Conservation (phyloP, 1,284 basidiomycete genomes). For the Athelia psychrophila region DNA sequence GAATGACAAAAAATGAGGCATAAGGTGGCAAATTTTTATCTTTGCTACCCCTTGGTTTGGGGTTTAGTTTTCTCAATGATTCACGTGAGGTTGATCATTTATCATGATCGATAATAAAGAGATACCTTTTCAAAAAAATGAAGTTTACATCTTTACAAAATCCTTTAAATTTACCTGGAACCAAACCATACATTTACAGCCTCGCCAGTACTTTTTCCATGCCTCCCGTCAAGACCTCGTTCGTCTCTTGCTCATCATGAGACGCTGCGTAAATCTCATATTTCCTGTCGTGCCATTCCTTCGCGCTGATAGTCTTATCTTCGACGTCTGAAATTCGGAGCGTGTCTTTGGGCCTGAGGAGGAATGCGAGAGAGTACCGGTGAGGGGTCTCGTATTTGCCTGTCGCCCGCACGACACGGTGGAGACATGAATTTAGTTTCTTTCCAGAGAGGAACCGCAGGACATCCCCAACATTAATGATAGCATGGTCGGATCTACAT, state of each 20-base stretch:
- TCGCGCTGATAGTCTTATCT: constrained; percentile 7
- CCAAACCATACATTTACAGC: too few species aligned
- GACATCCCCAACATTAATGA: constrained; percentile 11
- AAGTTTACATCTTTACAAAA: too few species aligned
- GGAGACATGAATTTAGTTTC: constrained; percentile 8
- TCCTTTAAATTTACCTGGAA: too few species aligned
- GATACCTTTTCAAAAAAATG: too few species aligned
- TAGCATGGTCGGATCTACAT: constrained; percentile 7
- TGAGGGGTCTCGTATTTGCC: constrained; percentile 4
- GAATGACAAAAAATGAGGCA: too few species aligned
- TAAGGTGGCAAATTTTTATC: too few species aligned
- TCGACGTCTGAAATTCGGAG: constrained; percentile 6
- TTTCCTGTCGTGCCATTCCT: constrained; percentile 11
- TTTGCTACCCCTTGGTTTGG: too few species aligned
- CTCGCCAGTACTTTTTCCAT: constrained; percentile 7
- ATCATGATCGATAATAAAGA: too few species aligned
- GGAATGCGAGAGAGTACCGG: constrained; percentile 10
- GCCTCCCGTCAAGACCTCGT: constrained; percentile 8
- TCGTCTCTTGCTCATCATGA: constrained; percentile 10
- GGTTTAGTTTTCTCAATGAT: too few species aligned
- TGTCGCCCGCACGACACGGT: constrained; percentile 7
- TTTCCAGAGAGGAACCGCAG: constrained; percentile 11
- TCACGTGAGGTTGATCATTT: too few species aligned
- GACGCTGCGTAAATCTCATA: constrained; percentile 7
- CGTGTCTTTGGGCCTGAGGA: constrained; percentile 8